phyloP scores from a whole-genome alignment of 306 rosid genomes.

The Benincasa hispida region DNA sequence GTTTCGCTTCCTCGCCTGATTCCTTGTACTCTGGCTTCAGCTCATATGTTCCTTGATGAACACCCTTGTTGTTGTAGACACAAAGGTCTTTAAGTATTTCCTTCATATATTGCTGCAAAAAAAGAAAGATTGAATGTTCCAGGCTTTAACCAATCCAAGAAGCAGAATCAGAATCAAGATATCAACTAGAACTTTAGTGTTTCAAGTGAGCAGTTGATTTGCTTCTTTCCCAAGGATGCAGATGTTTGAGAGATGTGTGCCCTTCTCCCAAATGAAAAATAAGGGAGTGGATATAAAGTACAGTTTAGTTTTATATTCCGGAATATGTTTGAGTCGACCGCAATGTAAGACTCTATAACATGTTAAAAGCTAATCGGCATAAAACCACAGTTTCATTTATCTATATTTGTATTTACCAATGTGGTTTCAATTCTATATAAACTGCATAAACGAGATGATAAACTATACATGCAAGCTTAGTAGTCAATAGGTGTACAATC shows the following conservation, averaged over 20 bases:
- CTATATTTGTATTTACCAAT: background rate
- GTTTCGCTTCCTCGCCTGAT: conserved; percentile 28
- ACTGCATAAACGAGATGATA: background rate
- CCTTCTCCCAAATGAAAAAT: background rate
- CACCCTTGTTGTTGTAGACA: conserved; percentile 83
- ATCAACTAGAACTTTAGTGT: background rate
- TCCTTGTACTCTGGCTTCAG: conserved; percentile 87
- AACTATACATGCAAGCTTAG: background rate
- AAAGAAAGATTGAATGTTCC: conserved; percentile 2
- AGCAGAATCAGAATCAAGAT: background rate
- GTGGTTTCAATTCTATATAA: background rate
- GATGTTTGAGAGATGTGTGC: background rate
- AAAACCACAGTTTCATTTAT: background rate
- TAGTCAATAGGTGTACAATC: background rate
- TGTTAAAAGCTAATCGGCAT: background rate
- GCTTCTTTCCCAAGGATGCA: background rate
- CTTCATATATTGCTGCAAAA: conserved; percentile 82
- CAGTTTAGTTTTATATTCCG: background rate
- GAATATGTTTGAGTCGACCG: background rate
- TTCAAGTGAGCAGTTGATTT: background rate
- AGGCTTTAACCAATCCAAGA: background rate
- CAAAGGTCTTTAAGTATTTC: conserved; percentile 80
- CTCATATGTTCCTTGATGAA: conserved; percentile 80
- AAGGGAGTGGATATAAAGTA: background rate
- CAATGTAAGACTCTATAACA: background rate